Conservation (phyloP, 176 grass and related monocot genomes). For the Ananas comosus region DNA sequence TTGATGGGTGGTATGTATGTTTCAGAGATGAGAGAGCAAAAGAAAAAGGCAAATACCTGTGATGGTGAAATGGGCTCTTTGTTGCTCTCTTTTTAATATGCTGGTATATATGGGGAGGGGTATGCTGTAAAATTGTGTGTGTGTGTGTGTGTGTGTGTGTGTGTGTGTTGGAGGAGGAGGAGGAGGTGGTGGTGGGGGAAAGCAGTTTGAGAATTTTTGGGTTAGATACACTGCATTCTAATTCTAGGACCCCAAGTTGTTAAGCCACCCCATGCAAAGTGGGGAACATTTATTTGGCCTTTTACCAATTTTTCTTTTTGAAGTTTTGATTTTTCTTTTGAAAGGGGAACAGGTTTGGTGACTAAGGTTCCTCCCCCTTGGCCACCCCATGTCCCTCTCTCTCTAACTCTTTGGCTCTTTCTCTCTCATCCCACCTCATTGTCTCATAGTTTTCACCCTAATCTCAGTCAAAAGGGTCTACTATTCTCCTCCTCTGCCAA, state of each 20-base stretch:
- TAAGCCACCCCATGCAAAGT: not conserved
- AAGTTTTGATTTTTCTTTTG: not conserved
- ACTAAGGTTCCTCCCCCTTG: conserved; percentile 12
- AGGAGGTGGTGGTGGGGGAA: not conserved
- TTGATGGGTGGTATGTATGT: no score
- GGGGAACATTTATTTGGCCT: not conserved
- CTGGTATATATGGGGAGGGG: not conserved
- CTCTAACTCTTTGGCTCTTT: not conserved
- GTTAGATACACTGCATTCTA: conserved; percentile 11
- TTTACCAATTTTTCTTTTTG: not conserved
- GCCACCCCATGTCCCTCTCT: not conserved
- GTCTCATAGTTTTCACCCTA: not conserved
- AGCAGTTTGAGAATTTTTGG: not conserved
- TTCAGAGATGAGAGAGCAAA: no score
- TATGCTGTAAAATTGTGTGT: not conserved
- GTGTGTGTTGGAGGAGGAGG: not conserved
- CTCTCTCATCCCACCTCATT: not conserved
- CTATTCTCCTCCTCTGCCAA: not conserved
- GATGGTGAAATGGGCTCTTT: not conserved
- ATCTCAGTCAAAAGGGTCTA: not conserved
- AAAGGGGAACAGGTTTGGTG: not conserved
- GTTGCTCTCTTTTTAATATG: not conserved
- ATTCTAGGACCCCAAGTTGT: not conserved
- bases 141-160: not conserved
- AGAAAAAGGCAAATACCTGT: not conserved